Evolutionary conservation across 2,329 filamentous ascomycete species (phyloP).

Genomic region (Thermothelomyces thermophilus): DNA sequence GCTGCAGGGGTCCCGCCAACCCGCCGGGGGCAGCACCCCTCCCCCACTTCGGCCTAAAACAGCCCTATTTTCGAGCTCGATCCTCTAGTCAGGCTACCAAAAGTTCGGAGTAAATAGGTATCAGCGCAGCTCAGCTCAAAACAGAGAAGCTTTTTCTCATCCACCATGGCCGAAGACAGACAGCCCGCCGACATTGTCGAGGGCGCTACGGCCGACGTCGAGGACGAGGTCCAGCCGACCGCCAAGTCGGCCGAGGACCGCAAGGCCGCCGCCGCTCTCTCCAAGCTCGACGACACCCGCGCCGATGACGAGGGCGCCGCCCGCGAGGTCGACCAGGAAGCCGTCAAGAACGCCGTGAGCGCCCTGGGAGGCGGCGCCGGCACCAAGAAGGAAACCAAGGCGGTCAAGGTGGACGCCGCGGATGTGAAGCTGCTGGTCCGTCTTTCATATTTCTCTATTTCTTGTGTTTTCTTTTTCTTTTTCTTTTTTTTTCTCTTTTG

Average conservation of each 20-base stretch:
- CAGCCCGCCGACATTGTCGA: constrained; percentile 53
- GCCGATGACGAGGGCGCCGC: constrained; percentile 41
- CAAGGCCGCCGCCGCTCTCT: constrained; percentile 68
- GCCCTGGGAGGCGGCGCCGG: constrained; percentile 41
- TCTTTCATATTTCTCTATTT: not conserved
- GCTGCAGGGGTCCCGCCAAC: not conserved
- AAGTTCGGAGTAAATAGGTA: too few relatives aligned
- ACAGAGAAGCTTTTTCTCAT: too few relatives aligned
- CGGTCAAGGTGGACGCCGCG: constrained; percentile 66
- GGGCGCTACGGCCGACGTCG: constrained; percentile 54
- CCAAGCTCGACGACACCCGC: constrained; percentile 53
- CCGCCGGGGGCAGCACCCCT: constrained; percentile 5
- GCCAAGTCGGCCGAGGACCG: constrained; percentile 68
- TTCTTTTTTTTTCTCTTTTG: not conserved
- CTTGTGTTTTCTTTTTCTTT: not conserved
- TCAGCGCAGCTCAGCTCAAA: too few relatives aligned
- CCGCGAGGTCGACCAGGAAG: constrained; percentile 61
- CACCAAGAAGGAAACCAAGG: constrained; percentile 46
- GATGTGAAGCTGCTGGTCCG: constrained; percentile 65
- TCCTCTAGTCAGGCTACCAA: too few relatives aligned
- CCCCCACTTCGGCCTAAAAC: constrained; percentile 10
- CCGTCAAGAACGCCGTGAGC: constrained; percentile 66
- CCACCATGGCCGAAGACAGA: constrained; percentile 53
- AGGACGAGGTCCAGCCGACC: constrained; percentile 46
- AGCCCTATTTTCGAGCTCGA: constrained; percentile 4